phyloP scores from a whole-genome alignment of 345 rosid genomes.

The Euphorbia lathyris region DNA sequence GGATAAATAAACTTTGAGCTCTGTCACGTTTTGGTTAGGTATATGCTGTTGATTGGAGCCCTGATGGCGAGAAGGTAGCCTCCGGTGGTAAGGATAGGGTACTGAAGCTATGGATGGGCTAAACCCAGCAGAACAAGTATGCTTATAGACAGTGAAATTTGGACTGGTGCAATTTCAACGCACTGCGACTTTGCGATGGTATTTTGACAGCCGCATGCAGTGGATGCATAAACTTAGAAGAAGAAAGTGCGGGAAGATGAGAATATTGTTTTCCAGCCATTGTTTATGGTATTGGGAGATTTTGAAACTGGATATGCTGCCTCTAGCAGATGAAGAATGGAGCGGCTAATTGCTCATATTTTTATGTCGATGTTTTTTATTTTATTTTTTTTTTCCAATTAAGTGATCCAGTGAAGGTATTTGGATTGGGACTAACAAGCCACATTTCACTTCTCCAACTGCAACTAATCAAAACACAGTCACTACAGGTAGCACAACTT shows the following conservation, averaged over 20 bases:
- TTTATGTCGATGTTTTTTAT: not conserved
- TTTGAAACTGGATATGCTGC: not conserved
- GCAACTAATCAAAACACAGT: no score
- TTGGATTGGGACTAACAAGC: no score
- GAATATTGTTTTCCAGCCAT: not conserved
- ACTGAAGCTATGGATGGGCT: conserved; percentile 94
- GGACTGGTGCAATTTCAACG: not conserved
- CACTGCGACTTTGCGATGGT: no score
- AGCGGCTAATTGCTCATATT: no score
- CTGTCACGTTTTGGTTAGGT: conserved; percentile 36
- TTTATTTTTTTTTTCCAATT: not conserved
- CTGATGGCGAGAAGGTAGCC: conserved; percentile 97
- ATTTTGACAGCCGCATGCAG: not conserved
- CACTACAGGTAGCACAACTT: no score
- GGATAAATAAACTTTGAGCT: not conserved
- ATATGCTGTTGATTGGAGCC: conserved; percentile 98
- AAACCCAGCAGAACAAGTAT: conserved; percentile 14
- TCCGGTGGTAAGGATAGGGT: conserved; percentile 92
- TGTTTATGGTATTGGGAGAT: not conserved
- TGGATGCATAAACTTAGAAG: not conserved
- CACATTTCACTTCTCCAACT: no score
- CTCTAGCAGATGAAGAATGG: not conserved
- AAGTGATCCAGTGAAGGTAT: not conserved
- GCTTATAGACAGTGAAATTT: conserved; percentile 8
- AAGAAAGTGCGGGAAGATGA: no score